Evolutionary conservation across 2,329 filamentous ascomycete genomes (phyloP), one percentile per base, ranked within the genome.

Genomic region (Penicillium sp.): DNA sequence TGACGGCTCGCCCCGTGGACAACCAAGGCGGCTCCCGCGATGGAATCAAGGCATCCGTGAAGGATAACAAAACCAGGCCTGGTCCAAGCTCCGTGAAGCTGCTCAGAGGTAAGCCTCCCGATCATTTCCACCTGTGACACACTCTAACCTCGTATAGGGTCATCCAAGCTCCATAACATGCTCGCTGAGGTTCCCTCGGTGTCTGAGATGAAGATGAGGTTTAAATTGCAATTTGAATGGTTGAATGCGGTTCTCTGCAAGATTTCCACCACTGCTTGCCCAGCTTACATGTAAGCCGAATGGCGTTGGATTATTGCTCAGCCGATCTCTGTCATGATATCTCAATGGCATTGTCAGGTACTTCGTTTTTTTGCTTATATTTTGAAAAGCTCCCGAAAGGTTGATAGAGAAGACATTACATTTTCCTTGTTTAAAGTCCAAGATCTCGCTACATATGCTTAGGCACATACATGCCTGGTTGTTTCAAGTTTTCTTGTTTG

Each of bases 1-100:
- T 80, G 78, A 84, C 76, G 78, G 77, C 79, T 79, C 72, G 75
- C 78, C 79, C 72, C 57, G 62, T 71, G 63, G 64, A 66, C 64
- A 65, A 67, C 61, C 63, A 66, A 67, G 62, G 68, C 65, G 66
- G 67, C 67, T 69, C 63, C 64, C 59, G 66, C 59, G 62, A 65
- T 65, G 58, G 66, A 66, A 63, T 61, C 67, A 61, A 66, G 65
- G 63, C 62, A 65, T 62, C 61, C 64, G 62, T 67, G 61, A 63
- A 66, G 57, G 57, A 64, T 65, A 60, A 65, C 64, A 48, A 62
- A 55, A 61, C 59, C 56, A 63, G 56, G 62, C 58, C 62, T 67
- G 62, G 61, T 66, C 66, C 66, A 67, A 66, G 61, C 62, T 65
- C 66, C 59, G 62, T 67, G 59, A 71, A 72, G 64, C 67, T 73